phyloP scores from a whole-genome alignment of 306 rosid genomes.

The Fagus sylvatica region DNA sequence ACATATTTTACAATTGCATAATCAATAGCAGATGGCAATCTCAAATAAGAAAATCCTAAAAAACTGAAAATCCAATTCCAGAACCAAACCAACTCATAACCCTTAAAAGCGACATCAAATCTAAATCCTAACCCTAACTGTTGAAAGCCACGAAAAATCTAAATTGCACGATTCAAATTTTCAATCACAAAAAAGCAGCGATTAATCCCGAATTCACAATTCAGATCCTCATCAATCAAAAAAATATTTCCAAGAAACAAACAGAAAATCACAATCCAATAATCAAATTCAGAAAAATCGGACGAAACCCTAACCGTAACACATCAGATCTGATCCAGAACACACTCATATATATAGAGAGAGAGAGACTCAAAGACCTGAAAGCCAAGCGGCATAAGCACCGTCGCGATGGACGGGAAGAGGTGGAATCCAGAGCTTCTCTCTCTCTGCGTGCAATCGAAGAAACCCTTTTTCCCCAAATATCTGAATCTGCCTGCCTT shows the following conservation, averaged over 20 bases:
- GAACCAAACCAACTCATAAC: background rate
- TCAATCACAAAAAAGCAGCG: background rate
- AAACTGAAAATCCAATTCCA: background rate
- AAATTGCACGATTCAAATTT: background rate
- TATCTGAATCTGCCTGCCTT: conserved; percentile 8
- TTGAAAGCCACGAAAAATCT: background rate
- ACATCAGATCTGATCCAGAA: background rate
- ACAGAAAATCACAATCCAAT: background rate
- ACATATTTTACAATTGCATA: no score
- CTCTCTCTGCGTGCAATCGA: conserved; percentile 10
- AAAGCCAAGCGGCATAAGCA: conserved; percentile 73
- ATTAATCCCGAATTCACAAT: background rate
- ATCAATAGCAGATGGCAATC: background rate
- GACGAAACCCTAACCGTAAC: conserved; percentile 13
- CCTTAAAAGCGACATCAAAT: no score
- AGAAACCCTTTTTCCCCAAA: conserved; percentile 7
- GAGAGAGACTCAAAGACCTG: conserved; percentile 42
- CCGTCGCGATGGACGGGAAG: conserved; percentile 96
- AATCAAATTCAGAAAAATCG: background rate
- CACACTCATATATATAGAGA: background rate
- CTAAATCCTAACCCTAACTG: background rate
- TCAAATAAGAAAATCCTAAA: background rate
- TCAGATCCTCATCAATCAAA: background rate
- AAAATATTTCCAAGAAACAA: background rate
- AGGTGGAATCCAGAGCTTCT: conserved; percentile 88